phyloP scores from a whole-genome alignment of 1,284 basidiomycete genomes.

The Moesziomyces antarcticus region DNA sequence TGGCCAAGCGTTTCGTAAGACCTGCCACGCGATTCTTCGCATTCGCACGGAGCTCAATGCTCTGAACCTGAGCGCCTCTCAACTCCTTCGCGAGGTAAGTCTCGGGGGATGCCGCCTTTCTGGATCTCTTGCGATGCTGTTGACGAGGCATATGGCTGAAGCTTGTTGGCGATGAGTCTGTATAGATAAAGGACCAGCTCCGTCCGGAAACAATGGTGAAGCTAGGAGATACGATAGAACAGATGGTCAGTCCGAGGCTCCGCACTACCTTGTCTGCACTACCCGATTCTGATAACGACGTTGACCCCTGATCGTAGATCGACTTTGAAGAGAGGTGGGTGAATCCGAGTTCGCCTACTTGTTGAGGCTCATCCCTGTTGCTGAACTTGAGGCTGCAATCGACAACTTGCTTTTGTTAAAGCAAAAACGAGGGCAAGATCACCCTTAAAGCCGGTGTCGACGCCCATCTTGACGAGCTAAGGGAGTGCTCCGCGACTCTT shows the following conservation, averaged over 20 bases:
- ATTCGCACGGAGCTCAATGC: constrained; percentile 20
- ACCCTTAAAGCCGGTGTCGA: constrained; percentile 29
- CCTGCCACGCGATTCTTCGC: constrained; percentile 34
- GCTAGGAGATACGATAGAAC: constrained; percentile 10
- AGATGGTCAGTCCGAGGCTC: constrained; percentile 10
- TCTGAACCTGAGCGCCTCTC: constrained; percentile 16
- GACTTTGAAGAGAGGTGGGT: constrained; percentile 41
- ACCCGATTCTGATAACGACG: neutral
- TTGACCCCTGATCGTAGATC: constrained; percentile 10
- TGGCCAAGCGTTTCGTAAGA: constrained; percentile 3
- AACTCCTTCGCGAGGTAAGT: constrained; percentile 21
- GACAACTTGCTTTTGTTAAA: neutral
- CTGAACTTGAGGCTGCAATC: neutral
- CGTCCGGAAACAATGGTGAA: constrained; percentile 10
- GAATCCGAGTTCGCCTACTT: neutral
- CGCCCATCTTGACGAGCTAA: constrained; percentile 30
- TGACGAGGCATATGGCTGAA: no score
- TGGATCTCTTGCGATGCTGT: no score
- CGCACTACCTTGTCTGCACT: no score
- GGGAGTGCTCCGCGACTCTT: constrained; percentile 10
- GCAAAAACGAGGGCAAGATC: constrained; percentile 26
- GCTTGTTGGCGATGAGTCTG: neutral
- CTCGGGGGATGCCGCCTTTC: no score
- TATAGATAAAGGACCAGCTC: constrained; percentile 18
- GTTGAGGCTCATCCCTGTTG: neutral